Percentiles rank a stretch among this genome's conserved stretches.
Conservation (phyloP, 768 basidiomycete species). For the Cubamyces lactineus region DNA sequence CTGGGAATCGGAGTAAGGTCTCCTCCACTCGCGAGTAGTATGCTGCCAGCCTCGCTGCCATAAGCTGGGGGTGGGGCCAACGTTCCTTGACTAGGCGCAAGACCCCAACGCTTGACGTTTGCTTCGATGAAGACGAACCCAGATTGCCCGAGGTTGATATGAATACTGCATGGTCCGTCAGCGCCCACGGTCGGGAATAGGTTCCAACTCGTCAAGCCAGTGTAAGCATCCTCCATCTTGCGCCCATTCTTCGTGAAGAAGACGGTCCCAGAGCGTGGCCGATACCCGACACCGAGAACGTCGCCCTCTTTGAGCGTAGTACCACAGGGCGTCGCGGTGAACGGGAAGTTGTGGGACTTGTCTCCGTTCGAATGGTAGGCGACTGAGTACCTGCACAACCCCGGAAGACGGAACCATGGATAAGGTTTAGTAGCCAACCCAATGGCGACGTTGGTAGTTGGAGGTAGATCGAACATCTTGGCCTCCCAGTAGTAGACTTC, state of each 20-base stretch:
- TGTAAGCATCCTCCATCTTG: slow-evolving; percentile 94
- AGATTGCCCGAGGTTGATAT: slow-evolving; percentile 96
- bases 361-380: slow-evolving; percentile 97
- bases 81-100: slow-evolving; percentile 96
- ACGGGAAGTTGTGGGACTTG: slow-evolving; percentile 97
- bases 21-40: slow-evolving; percentile 89
- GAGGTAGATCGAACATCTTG: slow-evolving; percentile 97
- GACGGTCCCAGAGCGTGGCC: slow-evolving; percentile 95
- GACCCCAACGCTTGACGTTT: slow-evolving; percentile 99
- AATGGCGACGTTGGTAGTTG: slow-evolving; percentile 84
- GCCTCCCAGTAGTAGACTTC: slow-evolving; percentile 99
- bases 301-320: slow-evolving; percentile 90
- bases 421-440: slow-evolving; percentile 98
- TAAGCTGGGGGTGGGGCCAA: slow-evolving; percentile 98
- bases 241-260: slow-evolving; percentile 99
- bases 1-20: slow-evolving; percentile 33
- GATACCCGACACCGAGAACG: slow-evolving; percentile 93
- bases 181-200: slow-evolving; percentile 97
- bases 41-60: slow-evolving; percentile 95
- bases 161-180: slow-evolving; percentile 93
- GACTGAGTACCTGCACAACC: slow-evolving; percentile 82
- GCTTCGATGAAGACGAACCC: slow-evolving; percentile 99
- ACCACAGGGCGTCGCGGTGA: slow-evolving; percentile 83
- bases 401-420: slow-evolving; percentile 91
- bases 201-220: slow-evolving; percentile 88